Percentiles rank a stretch among this genome's conserved stretches.
Evolutionary conservation across 2,329 filamentous ascomycete genomes (phyloP).

Genomic region (Cytospora schulzeri): DNA sequence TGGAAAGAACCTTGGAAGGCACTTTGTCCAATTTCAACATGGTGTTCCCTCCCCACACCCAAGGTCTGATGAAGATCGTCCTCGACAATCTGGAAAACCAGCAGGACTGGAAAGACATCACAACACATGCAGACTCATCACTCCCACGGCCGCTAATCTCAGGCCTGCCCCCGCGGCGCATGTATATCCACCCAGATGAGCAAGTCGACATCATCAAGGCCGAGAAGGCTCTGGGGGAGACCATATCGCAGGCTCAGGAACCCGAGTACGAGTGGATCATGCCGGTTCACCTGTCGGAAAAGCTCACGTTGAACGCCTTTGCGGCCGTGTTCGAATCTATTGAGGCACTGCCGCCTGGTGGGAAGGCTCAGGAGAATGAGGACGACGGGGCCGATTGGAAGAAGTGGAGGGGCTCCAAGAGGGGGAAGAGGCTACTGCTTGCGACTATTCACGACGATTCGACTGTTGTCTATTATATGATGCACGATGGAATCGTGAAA

Average conservation of each 20-base stretch:
- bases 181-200: slow-evolving; percentile 82
- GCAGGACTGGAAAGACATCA: slow-evolving; percentile 71
- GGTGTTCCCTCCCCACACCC: slow-evolving; percentile 33
- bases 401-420: slow-evolving; percentile 47
- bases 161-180: slow-evolving; percentile 70
- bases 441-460: slow-evolving; percentile 79
- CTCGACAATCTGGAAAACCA: slow-evolving; percentile 73
- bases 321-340: slow-evolving; percentile 71
- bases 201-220: slow-evolving; percentile 72
- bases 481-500: slow-evolving; percentile 86
- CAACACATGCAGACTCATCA: slow-evolving; percentile 51
- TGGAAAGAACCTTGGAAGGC: neutral
- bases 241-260: slow-evolving; percentile 49
- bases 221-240: slow-evolving; percentile 51
- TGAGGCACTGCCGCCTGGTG: slow-evolving; percentile 44
- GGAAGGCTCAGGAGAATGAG: slow-evolving; percentile 30
- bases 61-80: slow-evolving; percentile 59
- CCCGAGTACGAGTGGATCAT: slow-evolving; percentile 76
- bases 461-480: slow-evolving; percentile 80
- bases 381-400: slow-evolving; percentile 37
- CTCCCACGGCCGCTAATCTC: slow-evolving; percentile 67
- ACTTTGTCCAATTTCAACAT: slow-evolving; percentile 26
- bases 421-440: slow-evolving; percentile 70
- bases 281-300: slow-evolving; percentile 72
- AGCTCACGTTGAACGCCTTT: slow-evolving; percentile 68